Evolutionary conservation across 345 rosid species (phyloP).

Genomic region (Barbarea vulgaris): DNA sequence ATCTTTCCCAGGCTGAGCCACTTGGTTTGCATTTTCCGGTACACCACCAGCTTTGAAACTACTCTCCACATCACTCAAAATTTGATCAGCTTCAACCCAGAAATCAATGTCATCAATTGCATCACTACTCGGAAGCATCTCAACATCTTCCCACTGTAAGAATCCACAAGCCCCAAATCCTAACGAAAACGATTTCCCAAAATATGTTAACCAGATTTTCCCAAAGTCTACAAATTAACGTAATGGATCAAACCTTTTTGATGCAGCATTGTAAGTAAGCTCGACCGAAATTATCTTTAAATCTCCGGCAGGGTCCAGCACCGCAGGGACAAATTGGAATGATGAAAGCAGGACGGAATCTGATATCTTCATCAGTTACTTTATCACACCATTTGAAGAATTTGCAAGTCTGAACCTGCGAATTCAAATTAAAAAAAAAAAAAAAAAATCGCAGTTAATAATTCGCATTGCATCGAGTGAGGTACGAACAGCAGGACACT

Average conservation of each 20-base stretch:
- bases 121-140: neutral
- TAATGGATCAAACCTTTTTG: conserved; percentile 34
- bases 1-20: neutral
- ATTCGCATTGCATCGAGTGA: neutral
- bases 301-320: conserved; percentile 46
- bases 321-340: conserved; percentile 40
- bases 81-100: conserved; percentile 22
- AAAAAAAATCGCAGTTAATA: no score
- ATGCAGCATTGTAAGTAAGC: conserved; percentile 40
- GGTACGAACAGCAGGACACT: conserved; percentile 33
- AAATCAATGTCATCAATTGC: conserved; percentile 29
- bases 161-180: conserved; percentile 53
- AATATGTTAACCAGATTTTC: neutral
- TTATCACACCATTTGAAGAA: conserved; percentile 49
- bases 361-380: conserved; percentile 32
- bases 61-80: conserved; percentile 21
- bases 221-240: neutral
- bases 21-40: neutral
- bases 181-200: conserved; percentile 31
- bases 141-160: conserved; percentile 39
- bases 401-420: conserved; percentile 10
- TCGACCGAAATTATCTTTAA: conserved; percentile 9
- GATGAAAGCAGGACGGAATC: conserved; percentile 28
- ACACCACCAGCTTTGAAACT: neutral
- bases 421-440: no score